Percentiles rank a stretch among this genome's conserved stretches.
Conservation (phyloP, 208 protist species). For the Trypanosoma brucei region DNA sequence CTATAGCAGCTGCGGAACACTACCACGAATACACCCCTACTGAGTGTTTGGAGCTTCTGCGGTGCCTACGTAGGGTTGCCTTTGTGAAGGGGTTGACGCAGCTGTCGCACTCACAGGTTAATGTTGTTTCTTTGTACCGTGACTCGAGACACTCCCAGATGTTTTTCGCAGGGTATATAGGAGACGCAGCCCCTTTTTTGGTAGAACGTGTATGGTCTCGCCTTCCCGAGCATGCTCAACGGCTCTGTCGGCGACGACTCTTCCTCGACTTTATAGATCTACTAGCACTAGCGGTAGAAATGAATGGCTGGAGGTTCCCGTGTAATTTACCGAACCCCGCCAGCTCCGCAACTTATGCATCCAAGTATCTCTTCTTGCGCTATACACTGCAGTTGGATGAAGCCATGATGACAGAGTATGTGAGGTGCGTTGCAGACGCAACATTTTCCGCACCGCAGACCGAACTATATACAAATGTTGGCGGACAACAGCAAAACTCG, state of each 20-base stretch:
- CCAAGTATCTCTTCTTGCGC: slow-evolving; percentile 79
- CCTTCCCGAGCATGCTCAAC: slow-evolving; percentile 66
- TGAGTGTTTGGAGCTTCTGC: slow-evolving; percentile 78
- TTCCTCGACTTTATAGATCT: slow-evolving; percentile 80
- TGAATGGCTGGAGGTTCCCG: slow-evolving; percentile 45
- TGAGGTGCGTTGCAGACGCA: slow-evolving; percentile 18
- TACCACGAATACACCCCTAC: slow-evolving; percentile 52
- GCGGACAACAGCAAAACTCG: background rate
- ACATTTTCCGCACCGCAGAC: background rate
- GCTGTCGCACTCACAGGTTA: slow-evolving; percentile 8
- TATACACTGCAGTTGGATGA: slow-evolving; percentile 60
- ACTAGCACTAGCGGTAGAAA: slow-evolving; percentile 60
- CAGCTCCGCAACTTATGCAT: slow-evolving; percentile 55
- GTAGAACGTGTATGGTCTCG: slow-evolving; percentile 68
- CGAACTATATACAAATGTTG: background rate
- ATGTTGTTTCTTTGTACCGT: slow-evolving; percentile 35
- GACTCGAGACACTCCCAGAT: slow-evolving; percentile 32
- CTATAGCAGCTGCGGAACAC: slow-evolving; percentile 69
- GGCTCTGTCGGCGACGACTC: slow-evolving; percentile 43
- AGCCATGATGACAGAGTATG: slow-evolving; percentile 29
- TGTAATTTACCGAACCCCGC: slow-evolving; percentile 60
- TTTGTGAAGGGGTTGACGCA: slow-evolving; percentile 50
- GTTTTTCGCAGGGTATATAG: slow-evolving; percentile 48
- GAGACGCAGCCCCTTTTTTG: slow-evolving; percentile 63
- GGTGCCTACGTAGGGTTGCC: slow-evolving; percentile 70